Evolutionary conservation across 768 basidiomycete species (phyloP), one percentile per base, ranked within the genome.

Genomic region (Amanita inopinata): DNA sequence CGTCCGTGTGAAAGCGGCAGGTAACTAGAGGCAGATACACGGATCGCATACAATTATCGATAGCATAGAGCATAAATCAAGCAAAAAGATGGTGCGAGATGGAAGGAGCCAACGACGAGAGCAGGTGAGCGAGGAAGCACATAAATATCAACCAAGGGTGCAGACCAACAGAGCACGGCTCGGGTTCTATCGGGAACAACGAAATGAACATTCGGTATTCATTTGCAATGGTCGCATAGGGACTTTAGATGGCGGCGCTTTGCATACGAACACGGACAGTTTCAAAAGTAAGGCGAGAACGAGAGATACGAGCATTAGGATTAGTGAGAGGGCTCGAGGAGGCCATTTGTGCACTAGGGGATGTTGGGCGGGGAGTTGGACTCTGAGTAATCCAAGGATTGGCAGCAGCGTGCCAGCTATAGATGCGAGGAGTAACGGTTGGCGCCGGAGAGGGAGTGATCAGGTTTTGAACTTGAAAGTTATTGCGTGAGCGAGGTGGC

Each of bases 271-370:
- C 56, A 45, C 68, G 62, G 19, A 65, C 56, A 3, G 75, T 64
- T 1, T 69, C 31, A 31, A 61, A 46, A 18, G 64, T 63, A 48
- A 81, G 67, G 46, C 73, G 74, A n/a, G 72, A 60, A 30, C 72
- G 70, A 15, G 79, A 78, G 58, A 73, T 66, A 52, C 79, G 74
- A 6, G 77, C 78, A 39, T 56, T 63, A 33, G 71, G 69, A 53
- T 80, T 81, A 38, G 73, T 70, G 40, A 82, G 67, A 5, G 75
- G 78, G n/a, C 67, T 48, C 62, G 43, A 53, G 45, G 41, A 50
- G 58, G 54, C 46, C 54, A 6, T 48, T 27, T 33, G 41, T 12
- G 33, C 6, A 23, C 18, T 9, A 20, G 40, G 20, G 8, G 34
- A n/a, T n/a, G 34, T 6, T 20, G 43, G 60, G 46, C 41, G 53